phyloP scores from a whole-genome alignment of 2,329 filamentous ascomycete species.

The Pseudocercospora fuligena region DNA sequence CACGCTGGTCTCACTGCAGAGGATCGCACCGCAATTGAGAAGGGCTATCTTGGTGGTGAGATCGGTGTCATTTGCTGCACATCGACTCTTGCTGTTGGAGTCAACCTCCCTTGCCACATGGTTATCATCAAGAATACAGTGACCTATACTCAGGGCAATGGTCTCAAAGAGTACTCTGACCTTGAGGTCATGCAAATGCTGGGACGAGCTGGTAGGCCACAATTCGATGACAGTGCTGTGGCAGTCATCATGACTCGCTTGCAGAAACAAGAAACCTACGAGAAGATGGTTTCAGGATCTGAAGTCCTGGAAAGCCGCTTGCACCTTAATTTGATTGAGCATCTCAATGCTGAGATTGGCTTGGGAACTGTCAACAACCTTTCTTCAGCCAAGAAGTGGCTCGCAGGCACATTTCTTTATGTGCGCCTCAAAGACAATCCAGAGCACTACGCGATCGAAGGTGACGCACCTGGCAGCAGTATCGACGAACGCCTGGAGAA shows the following conservation, averaged over 20 bases:
- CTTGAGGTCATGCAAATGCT: constrained; percentile 92
- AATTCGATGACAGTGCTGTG: constrained; percentile 76
- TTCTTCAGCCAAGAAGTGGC: constrained; percentile 72
- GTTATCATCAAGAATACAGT: constrained; percentile 83
- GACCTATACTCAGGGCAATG: constrained; percentile 56
- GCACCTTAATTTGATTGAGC: constrained; percentile 79
- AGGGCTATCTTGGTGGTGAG: constrained; percentile 70
- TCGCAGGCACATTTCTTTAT: constrained; percentile 76
- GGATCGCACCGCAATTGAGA: constrained; percentile 71
- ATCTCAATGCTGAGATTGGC: constrained; percentile 82
- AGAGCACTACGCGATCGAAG: constrained; percentile 68
- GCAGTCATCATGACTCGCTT: constrained; percentile 79
- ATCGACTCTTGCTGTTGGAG: constrained; percentile 79
- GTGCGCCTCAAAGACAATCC: constrained; percentile 75
- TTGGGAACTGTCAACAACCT: constrained; percentile 72
- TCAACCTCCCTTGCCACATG: constrained; percentile 69
- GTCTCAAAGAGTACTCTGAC: constrained; percentile 73
- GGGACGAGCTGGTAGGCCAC: constrained; percentile 79
- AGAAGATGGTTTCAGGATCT: constrained; percentile 73
- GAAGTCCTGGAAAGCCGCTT: constrained; percentile 77
- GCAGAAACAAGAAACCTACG: constrained; percentile 68
- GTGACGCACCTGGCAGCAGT: constrained; percentile 53
- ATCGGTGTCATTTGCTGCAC: constrained; percentile 85
- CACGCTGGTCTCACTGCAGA: constrained; percentile 72
- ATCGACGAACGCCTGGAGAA: constrained; percentile 69